Percentiles rank a stretch among this genome's conserved stretches.
Evolutionary conservation across 768 basidiomycete species (phyloP).

Genomic region (Tylopilus sp.): DNA sequence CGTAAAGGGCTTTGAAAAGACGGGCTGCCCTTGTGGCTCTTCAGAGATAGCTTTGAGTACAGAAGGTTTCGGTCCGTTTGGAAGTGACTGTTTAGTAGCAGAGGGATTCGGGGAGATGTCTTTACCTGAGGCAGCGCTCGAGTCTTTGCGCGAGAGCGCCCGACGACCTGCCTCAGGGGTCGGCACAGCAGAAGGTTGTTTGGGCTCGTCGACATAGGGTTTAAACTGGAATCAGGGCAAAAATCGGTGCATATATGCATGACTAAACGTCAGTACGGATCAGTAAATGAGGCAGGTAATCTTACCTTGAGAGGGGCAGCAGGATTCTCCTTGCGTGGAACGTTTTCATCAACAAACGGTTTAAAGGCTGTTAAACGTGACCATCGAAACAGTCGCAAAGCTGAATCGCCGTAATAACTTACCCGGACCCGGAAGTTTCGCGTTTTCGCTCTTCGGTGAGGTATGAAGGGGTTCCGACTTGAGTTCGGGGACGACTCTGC

Average conservation of each 20-base stretch:
- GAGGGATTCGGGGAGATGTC: slow-evolving; percentile 16
- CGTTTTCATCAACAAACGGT: slow-evolving; percentile 68
- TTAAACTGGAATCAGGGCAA: slow-evolving; percentile 47
- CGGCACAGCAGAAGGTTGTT: slow-evolving; percentile 38
- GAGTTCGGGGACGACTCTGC: slow-evolving; percentile 19
- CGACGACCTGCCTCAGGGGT: slow-evolving; percentile 34
- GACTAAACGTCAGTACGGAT: slow-evolving; percentile 4
- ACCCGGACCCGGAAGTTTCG: slow-evolving; percentile 36
- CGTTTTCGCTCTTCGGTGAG: slow-evolving; percentile 24
- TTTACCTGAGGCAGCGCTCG: slow-evolving; percentile 15
- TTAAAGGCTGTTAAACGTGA: slow-evolving; percentile 40
- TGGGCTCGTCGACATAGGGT: slow-evolving; percentile 58
- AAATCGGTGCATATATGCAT: slow-evolving; percentile 1
- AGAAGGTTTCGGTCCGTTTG: slow-evolving; percentile 16
- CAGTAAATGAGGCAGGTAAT: not conserved
- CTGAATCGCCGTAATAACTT: slow-evolving; percentile 17
- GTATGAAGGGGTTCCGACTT: slow-evolving; percentile 36
- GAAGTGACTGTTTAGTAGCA: slow-evolving; percentile 27
- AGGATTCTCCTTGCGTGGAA: slow-evolving; percentile 42
- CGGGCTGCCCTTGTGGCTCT: slow-evolving; percentile 35
- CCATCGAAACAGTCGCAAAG: slow-evolving; percentile 19
- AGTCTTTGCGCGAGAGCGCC: slow-evolving; percentile 53
- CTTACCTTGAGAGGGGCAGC: slow-evolving; percentile 22
- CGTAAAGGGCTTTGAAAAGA: slow-evolving; percentile 65
- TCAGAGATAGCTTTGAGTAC: slow-evolving; percentile 36